phyloP scores from a whole-genome alignment of 2,329 filamentous ascomycete genomes.

The Fusarium tuaranense region DNA sequence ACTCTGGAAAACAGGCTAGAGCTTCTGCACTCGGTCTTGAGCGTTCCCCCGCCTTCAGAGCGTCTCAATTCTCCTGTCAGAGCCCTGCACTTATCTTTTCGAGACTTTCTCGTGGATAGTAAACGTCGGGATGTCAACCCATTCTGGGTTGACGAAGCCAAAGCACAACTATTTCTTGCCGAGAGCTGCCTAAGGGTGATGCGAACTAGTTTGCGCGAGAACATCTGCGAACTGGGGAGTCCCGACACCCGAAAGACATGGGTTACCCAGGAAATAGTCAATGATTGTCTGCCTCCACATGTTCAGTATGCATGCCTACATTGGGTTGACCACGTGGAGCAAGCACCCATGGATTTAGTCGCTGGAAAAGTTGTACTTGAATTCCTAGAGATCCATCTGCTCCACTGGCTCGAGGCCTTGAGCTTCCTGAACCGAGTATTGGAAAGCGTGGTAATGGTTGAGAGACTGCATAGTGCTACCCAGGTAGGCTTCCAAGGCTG shows the following conservation, averaged over 20 bases:
- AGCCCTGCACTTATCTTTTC: constrained; percentile 53
- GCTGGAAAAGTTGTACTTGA: background rate
- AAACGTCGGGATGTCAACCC: constrained; percentile 27
- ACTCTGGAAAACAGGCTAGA: constrained; percentile 35
- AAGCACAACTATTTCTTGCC: background rate
- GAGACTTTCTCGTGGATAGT: constrained; percentile 44
- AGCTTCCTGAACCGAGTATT: background rate
- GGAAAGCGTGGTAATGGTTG: background rate
- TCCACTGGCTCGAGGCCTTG: background rate
- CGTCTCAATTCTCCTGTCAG: constrained; percentile 37
- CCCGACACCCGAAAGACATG: background rate
- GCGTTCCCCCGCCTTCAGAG: constrained; percentile 37
- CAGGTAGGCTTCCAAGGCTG: background rate
- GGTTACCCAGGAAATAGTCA: background rate
- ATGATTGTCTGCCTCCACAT: background rate
- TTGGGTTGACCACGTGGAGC: background rate
- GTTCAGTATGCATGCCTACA: background rate
- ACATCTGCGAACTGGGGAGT: constrained; percentile 18
- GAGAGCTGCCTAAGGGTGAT: constrained; percentile 2
- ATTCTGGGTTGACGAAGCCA: constrained; percentile 31
- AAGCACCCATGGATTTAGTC: background rate
- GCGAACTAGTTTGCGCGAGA: constrained; percentile 45
- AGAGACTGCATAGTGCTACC: background rate
- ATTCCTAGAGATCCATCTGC: background rate
- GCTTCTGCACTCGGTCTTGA: constrained; percentile 51